Conservation (phyloP, 2,329 filamentous ascomycete genomes). For the Lachnellula occidentalis region DNA sequence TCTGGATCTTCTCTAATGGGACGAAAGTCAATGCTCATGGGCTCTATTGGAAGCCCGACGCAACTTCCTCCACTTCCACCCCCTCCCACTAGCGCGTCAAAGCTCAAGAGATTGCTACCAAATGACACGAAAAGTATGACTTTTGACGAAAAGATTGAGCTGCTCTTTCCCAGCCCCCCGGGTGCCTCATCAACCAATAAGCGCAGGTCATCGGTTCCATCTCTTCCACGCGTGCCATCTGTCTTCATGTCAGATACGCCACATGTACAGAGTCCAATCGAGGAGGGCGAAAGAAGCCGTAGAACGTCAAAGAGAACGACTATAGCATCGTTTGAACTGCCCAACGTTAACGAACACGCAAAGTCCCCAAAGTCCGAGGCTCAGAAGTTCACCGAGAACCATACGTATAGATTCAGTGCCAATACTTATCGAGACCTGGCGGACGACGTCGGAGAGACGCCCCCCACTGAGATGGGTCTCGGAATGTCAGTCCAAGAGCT, state of each 20-base stretch:
- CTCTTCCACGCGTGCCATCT: constrained; percentile 35
- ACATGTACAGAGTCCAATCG: constrained; percentile 15
- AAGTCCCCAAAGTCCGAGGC: constrained; percentile 5
- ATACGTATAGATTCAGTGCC: constrained; percentile 29
- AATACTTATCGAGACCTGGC: constrained; percentile 29
- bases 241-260: constrained; percentile 18
- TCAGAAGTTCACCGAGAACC: not conserved
- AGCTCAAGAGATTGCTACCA: constrained; percentile 37
- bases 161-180: constrained; percentile 42
- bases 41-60: constrained; percentile 41
- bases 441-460: constrained; percentile 33
- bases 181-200: constrained; percentile 22
- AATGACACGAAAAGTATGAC: constrained; percentile 55
- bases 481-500: constrained; percentile 7
- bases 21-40: constrained; percentile 42
- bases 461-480: constrained; percentile 4
- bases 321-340: constrained; percentile 19
- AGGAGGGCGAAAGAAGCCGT: constrained; percentile 23
- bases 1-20: constrained; percentile 43
- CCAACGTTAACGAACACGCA: constrained; percentile 1
- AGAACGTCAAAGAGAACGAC: constrained; percentile 26
- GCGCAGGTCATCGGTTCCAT: constrained; percentile 40
- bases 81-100: constrained; percentile 36
- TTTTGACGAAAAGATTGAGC: constrained; percentile 50
- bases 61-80: constrained; percentile 46